Evolutionary conservation across 768 basidiomycete species (phyloP).

Genomic region (Peribolospora kevripleyi): DNA sequence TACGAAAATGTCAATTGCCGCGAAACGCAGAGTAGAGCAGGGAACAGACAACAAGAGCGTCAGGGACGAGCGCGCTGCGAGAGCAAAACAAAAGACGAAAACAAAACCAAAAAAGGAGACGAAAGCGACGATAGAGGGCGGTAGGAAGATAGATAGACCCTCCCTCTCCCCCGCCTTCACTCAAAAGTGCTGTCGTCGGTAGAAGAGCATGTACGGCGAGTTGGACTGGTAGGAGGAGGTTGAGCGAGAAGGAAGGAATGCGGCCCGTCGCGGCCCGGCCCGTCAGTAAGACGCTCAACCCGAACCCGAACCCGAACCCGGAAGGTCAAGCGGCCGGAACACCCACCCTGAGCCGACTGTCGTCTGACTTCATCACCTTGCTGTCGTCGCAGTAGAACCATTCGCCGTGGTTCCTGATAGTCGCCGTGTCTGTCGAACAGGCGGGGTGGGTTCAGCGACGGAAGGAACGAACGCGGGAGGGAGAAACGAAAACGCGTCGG

Average conservation of each 20-base stretch:
- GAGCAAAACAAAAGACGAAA: too few relatives aligned
- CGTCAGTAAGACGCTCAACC: too few relatives aligned
- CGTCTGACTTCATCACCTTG: conserved; percentile 41
- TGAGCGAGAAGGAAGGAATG: background rate
- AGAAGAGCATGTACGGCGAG: conserved; percentile 18
- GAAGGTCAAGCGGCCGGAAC: background rate
- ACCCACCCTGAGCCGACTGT: conserved; percentile 48
- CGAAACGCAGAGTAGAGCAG: too few relatives aligned
- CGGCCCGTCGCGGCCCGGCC: background rate
- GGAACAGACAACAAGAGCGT: too few relatives aligned
- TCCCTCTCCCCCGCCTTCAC: background rate
- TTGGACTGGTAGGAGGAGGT: conserved; percentile 6
- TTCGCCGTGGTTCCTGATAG: conserved; percentile 55
- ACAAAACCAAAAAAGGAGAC: too few relatives aligned
- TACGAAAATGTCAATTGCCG: too few relatives aligned
- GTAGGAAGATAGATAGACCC: too few relatives aligned
- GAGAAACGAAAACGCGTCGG: background rate
- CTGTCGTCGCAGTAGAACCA: conserved; percentile 94
- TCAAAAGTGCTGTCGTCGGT: conserved; percentile 7
- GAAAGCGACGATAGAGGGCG: too few relatives aligned
- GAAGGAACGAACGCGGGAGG: background rate
- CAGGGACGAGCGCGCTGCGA: too few relatives aligned
- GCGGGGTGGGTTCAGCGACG: background rate
- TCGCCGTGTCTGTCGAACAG: conserved; percentile 53
- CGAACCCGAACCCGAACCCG: conserved; percentile 7